These are phyloP conservation scores for Acacia pycnantha DNA, from an alignment of 331 rosid species.

Conservation along the genomic window DNA sequence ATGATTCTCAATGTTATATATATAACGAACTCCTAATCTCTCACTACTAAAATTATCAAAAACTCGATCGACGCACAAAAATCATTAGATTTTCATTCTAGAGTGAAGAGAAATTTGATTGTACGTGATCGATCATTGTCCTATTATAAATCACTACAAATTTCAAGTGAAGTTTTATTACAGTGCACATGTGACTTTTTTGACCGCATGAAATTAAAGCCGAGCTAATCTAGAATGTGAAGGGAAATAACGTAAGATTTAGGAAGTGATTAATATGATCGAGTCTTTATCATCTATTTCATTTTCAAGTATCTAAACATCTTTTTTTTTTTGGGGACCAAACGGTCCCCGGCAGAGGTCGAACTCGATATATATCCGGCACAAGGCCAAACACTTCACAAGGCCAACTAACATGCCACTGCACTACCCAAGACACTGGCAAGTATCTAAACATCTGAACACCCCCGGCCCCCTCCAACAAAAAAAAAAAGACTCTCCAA, in stretches of 20 bases:
- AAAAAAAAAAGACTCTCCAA: too few relatives aligned
- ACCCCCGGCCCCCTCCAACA: too few relatives aligned
- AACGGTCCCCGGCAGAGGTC: too few relatives aligned
- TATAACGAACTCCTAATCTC: too few relatives aligned
- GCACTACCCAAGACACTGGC: too few relatives aligned
- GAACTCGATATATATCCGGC: too few relatives aligned
- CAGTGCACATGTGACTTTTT: neutral
- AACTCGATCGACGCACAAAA: neutral
- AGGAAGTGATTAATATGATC: neutral
- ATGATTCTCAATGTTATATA: too few relatives aligned
- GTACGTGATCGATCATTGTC: neutral
- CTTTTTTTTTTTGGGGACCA: too few relatives aligned
- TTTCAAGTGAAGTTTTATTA: neutral
- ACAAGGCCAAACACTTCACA: too few relatives aligned
- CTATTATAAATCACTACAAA: neutral
- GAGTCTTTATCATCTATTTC: neutral
- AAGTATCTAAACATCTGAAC: too few relatives aligned
- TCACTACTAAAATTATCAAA: too few relatives aligned
- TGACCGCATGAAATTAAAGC: neutral
- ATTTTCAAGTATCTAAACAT: neutral
- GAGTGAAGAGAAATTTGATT: neutral
- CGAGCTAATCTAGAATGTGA: neutral
- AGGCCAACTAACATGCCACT: too few relatives aligned
- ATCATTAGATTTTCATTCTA: neutral
- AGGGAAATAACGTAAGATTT: neutral